phyloP scores from a whole-genome alignment of 768 basidiomycete species.

The Brasilioporus rufonigricans region DNA sequence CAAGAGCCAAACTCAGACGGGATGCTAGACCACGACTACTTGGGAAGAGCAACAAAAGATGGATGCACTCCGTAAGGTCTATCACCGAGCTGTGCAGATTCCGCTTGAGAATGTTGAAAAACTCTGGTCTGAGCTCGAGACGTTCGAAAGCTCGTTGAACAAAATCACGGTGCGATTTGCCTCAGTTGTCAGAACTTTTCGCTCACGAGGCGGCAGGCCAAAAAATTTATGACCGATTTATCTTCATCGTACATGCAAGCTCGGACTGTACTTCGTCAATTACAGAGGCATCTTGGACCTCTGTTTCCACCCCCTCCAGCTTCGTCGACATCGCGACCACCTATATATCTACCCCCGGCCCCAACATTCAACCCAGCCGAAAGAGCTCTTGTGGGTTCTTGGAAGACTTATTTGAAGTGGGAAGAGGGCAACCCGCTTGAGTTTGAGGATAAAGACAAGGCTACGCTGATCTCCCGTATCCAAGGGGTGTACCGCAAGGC shows the following conservation, averaged over 20 bases:
- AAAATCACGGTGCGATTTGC: constrained; percentile 64
- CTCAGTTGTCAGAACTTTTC: not conserved
- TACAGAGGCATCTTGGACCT: constrained; percentile 64
- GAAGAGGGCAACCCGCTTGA: constrained; percentile 94
- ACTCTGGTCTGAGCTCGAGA: constrained; percentile 91
- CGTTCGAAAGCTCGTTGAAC: constrained; percentile 87
- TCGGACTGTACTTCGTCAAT: constrained; percentile 79
- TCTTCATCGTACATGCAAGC: constrained; percentile 95
- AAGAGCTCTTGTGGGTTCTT: constrained; percentile 72
- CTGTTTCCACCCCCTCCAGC: constrained; percentile 54
- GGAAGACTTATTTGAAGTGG: constrained; percentile 94
- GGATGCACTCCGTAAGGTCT: constrained; percentile 87
- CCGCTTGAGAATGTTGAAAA: constrained; percentile 91
- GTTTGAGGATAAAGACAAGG: constrained; percentile 80
- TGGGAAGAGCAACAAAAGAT: constrained; percentile 98
- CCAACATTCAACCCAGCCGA: constrained; percentile 76
- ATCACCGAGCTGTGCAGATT: constrained; percentile 91
- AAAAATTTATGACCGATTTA: constrained; percentile 94
- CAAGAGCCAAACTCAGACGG: constrained; percentile 6
- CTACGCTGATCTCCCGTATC: constrained; percentile 64
- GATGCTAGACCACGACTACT: constrained; percentile 61
- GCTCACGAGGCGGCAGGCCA: constrained; percentile 53
- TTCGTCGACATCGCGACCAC: constrained; percentile 38
- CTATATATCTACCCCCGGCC: constrained; percentile 61
- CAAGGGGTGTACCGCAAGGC: constrained; percentile 87